These are phyloP conservation scores for Colletotrichum sp. DNA, from an alignment of 2,329 filamentous ascomycete species.

Conservation along the genomic window DNA sequence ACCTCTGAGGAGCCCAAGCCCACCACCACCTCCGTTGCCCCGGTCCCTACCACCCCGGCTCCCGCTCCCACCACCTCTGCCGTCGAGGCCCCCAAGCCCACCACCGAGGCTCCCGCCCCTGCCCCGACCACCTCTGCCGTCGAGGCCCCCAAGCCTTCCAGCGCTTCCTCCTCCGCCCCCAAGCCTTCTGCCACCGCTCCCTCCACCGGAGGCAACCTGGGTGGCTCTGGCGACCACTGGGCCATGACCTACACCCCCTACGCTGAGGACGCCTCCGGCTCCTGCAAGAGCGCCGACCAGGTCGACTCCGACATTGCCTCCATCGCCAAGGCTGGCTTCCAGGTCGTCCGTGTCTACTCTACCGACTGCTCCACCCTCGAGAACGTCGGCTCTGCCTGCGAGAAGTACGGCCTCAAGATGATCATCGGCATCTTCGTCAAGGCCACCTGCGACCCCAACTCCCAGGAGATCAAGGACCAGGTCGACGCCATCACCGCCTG, in stretches of 20 bases:
- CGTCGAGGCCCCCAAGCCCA: conserved; percentile 22
- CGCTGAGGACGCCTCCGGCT: conserved; percentile 51
- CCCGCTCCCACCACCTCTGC: conserved; percentile 29
- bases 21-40: conserved; percentile 27
- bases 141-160: conserved; percentile 22
- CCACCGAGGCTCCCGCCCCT: conserved; percentile 20
- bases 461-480: conserved; percentile 72
- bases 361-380: conserved; percentile 87
- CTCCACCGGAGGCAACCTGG: conserved; percentile 35
- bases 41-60: conserved; percentile 5
- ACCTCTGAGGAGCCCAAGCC: conserved; percentile 40
- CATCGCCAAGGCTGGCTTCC: conserved; percentile 72
- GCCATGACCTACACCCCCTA: conserved; percentile 86
- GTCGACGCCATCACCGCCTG: conserved; percentile 75
- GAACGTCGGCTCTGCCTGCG: conserved; percentile 74
- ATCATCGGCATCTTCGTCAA: conserved; percentile 91
- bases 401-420: conserved; percentile 72
- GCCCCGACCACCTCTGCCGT: conserved; percentile 26
- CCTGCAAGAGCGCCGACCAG: conserved; percentile 68
- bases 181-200: conserved; percentile 27
- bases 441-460: conserved; percentile 61
- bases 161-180: conserved; percentile 25
- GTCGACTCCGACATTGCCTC: conserved; percentile 65
- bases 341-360: conserved; percentile 81
- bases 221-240: conserved; percentile 62